Percentiles rank a stretch among this genome's conserved stretches.
These are phyloP conservation scores for Xylaria sp. DNA, from an alignment of 2,329 filamentous ascomycete genomes.

Conservation along the genomic window DNA sequence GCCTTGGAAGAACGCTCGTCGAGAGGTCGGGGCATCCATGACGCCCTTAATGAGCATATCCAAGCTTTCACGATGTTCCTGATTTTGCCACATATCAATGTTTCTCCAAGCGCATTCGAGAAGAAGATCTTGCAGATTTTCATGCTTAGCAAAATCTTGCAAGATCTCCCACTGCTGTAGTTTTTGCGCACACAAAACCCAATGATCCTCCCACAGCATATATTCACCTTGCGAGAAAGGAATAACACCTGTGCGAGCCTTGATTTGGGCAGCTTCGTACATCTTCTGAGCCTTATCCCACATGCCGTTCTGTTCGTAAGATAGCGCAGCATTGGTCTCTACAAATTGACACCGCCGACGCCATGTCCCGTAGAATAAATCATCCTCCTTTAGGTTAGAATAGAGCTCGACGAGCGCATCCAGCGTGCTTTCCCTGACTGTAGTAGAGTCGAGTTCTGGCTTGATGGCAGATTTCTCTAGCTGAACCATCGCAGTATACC, in stretches of 20 bases:
- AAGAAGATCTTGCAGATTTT: slow-evolving; percentile 96
- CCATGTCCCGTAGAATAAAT: slow-evolving; percentile 98
- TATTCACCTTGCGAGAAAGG: slow-evolving; percentile 97
- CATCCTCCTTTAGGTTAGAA: slow-evolving; percentile 89
- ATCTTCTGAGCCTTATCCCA: slow-evolving; percentile 99
- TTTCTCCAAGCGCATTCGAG: slow-evolving; percentile 96
- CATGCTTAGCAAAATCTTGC: slow-evolving; percentile 97
- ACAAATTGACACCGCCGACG: slow-evolving; percentile 93
- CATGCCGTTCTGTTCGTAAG: slow-evolving; percentile 98
- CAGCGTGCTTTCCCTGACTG: slow-evolving; percentile 90
- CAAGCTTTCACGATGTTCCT: slow-evolving; percentile 86
- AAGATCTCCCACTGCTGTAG: slow-evolving; percentile 99
- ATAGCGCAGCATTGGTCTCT: slow-evolving; percentile 95
- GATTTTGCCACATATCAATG: slow-evolving; percentile 91
- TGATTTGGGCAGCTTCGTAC: slow-evolving; percentile 97
- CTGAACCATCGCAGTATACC: slow-evolving; percentile 94
- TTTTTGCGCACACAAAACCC: slow-evolving; percentile 97
- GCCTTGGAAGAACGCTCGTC: slow-evolving; percentile 95
- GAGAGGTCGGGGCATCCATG: slow-evolving; percentile 94
- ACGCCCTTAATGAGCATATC: slow-evolving; percentile 96
- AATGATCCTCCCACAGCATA: slow-evolving; percentile 99
- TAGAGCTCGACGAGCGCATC: slow-evolving; percentile 97
- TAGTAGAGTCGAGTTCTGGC: slow-evolving; percentile 84
- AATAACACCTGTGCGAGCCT: slow-evolving; percentile 93
- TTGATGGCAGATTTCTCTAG: slow-evolving; percentile 89